Conservation (phyloP, 164 flowering plant genomes). For the Santalum album region DNA sequence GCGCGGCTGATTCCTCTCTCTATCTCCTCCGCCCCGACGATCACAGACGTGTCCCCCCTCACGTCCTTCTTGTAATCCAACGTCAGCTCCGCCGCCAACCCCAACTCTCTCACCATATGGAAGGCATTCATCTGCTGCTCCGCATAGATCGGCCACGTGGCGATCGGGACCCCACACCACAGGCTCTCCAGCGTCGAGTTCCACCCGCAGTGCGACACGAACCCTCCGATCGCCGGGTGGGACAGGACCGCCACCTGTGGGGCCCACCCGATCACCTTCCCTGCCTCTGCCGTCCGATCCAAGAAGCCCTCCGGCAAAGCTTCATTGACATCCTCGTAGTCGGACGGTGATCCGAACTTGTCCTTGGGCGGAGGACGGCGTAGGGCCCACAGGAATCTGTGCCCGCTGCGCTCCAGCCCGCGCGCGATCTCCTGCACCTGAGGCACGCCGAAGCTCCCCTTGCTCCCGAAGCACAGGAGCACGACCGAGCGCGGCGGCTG, state of each 20-base stretch:
- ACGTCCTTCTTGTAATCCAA: not conserved
- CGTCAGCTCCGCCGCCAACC: conserved; percentile 5
- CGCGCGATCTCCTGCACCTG: conserved; percentile 30
- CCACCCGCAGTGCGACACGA: no score
- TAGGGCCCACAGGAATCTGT: conserved; percentile 34
- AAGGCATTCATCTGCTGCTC: conserved; percentile 16
- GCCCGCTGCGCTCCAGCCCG: conserved; percentile 29
- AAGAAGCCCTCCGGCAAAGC: conserved; percentile 18
- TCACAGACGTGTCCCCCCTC: not conserved
- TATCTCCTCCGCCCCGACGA: conserved; percentile 16
- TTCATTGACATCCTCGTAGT: conserved; percentile 5
- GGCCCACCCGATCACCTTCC: no score
- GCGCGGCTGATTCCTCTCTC: conserved; percentile 18
- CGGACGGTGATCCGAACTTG: not conserved
- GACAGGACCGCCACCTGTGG: no score
- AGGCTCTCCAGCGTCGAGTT: no score
- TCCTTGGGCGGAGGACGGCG: conserved; percentile 10
- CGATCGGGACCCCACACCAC: conserved; percentile 14
- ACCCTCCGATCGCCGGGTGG: no score
- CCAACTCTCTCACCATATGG: conserved; percentile 7
- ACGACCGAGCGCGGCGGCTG: conserved; percentile 28
- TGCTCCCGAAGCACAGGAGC: conserved; percentile 35
- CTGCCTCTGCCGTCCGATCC: conserved; percentile 10
- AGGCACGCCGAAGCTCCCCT: conserved; percentile 13
- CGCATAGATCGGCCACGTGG: conserved; percentile 14